Base-by-base conservation (phyloP, 352 stramenopile genomes). In the Phytophthora pseudosyringae region DNA sequence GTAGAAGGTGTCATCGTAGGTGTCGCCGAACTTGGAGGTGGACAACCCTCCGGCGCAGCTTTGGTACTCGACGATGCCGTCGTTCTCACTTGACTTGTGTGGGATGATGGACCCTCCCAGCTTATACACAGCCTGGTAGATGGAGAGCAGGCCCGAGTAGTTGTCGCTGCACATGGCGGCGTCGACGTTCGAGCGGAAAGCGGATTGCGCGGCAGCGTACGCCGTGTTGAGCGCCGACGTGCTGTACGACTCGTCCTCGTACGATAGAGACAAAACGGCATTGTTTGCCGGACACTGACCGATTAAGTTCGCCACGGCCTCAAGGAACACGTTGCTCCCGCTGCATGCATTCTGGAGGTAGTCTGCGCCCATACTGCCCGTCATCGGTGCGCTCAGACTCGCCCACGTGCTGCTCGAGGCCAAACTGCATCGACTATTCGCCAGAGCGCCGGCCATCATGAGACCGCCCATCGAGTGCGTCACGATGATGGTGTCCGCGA, bases 391-490 rank as follows among this genome's bases (percentile, higher is more conserved):
- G 13, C 74, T 82, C 41, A 82, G 33, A 28, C 61, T 69, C 21
- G 78, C 47, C 74, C 70, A 82, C n/a, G 62, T 65, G 1, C 33
- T 67, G 25, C 62, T 67, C 21, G 61, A 80, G 5, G 53, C 72
- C 0, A 86, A 63, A 10, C 40, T 68, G 60, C 80, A 89, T 47
- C 68, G 67, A n/a, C 60, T 40, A 10, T 72, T 74, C 11, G 73
- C 75, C 31, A 86, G 39, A 0, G 71, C 74, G 36, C 69, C 65
- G 1, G 11, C 71, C 32, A 77, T 29, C 43, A 78, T 67, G 32
- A 83, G 57, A 35, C 69, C 71, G 25, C 71, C 71, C 68, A 80
- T 80, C 12, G 75, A 83, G 55, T 83, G 71, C n/a, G 64, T 64
- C 4, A 80, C 60, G 10, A 80, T 47, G 39, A 80, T 79, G 1